phyloP scores from a whole-genome alignment of 2,329 filamentous ascomycete species.

The Penicillium sp. region DNA sequence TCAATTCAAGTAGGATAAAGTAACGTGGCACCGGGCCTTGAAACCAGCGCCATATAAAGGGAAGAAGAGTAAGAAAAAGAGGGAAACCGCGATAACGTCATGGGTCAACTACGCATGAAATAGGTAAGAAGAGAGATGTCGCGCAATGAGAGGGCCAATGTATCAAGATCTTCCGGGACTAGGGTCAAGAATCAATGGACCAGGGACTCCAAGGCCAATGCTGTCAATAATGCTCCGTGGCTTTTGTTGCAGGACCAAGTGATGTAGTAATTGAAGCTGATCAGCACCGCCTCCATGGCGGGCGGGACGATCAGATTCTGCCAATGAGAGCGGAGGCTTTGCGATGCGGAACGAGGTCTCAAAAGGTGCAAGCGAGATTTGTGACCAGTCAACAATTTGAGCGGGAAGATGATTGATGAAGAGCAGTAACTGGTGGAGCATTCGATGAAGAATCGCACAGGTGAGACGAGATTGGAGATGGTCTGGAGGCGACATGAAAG shows the following conservation, averaged over 20 bases:
- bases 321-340: slow-evolving; percentile 13
- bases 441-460: neutral
- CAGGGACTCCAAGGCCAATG: neutral
- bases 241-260: neutral
- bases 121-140: neutral
- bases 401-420: neutral
- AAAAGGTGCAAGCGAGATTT: slow-evolving; percentile 1
- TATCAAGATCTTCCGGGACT: neutral
- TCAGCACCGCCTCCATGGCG: slow-evolving; percentile 14
- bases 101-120: slow-evolving; percentile 19
- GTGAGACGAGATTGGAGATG: neutral
- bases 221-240: neutral
- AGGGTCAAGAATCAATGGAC: neutral
- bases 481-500: neutral
- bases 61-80: neutral
- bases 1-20: slow-evolving; percentile 3
- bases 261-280: slow-evolving; percentile 7
- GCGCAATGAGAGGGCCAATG: neutral
- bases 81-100: slow-evolving; percentile 2
- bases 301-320: slow-evolving; percentile 5
- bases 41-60: slow-evolving; percentile 2
- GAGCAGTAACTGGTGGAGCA: neutral
- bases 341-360: slow-evolving; percentile 9
- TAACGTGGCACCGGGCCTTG: neutral
- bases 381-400: slow-evolving; percentile 10